Evolutionary conservation across 2,329 filamentous ascomycete species (phyloP).

Genomic region (Dissoconium aciculare): DNA sequence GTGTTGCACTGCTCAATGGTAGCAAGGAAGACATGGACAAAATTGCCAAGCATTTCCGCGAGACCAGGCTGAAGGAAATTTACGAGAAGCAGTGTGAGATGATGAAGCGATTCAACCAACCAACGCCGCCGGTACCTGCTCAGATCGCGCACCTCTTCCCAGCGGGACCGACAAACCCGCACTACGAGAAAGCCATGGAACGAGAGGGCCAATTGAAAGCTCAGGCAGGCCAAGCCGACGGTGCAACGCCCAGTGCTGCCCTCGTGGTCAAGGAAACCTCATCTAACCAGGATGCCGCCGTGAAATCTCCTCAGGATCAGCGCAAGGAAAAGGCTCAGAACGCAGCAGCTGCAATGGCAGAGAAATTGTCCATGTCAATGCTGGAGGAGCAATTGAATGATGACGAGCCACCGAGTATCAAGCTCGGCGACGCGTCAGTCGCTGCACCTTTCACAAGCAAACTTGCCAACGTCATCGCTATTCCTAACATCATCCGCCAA

Average conservation of each 20-base stretch:
- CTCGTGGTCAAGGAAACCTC: too few species aligned
- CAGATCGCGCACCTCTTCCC: slow-evolving; percentile 91
- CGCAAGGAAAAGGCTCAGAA: slow-evolving; percentile 45
- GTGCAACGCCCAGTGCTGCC: slow-evolving; percentile 15
- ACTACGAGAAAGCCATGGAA: slow-evolving; percentile 83
- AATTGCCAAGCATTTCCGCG: slow-evolving; percentile 85
- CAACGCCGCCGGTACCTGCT: slow-evolving; percentile 76
- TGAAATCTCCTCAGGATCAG: slow-evolving; percentile 33
- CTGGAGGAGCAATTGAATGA: slow-evolving; percentile 82
- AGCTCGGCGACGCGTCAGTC: slow-evolving; percentile 92
- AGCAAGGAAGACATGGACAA: slow-evolving; percentile 78
- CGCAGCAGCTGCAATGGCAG: slow-evolving; percentile 64
- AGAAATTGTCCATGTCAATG: slow-evolving; percentile 74
- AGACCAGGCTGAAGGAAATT: slow-evolving; percentile 94
- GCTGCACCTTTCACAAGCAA: slow-evolving; percentile 97
- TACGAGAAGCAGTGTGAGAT: slow-evolving; percentile 90
- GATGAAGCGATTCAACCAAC: slow-evolving; percentile 93
- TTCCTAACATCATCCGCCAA: slow-evolving; percentile 96
- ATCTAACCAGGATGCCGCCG: slow-evolving; percentile 6
- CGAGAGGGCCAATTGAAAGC: slow-evolving; percentile 71
- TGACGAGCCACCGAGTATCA: slow-evolving; percentile 84
- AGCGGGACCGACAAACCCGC: slow-evolving; percentile 77
- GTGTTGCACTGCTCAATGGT: slow-evolving; percentile 88
- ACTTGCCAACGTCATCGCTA: slow-evolving; percentile 87
- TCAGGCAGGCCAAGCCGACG: slow-evolving; percentile 28